Evolutionary conservation across 805 yeast genomes (phyloP).

Genomic region (Yarrowia osloensis): DNA sequence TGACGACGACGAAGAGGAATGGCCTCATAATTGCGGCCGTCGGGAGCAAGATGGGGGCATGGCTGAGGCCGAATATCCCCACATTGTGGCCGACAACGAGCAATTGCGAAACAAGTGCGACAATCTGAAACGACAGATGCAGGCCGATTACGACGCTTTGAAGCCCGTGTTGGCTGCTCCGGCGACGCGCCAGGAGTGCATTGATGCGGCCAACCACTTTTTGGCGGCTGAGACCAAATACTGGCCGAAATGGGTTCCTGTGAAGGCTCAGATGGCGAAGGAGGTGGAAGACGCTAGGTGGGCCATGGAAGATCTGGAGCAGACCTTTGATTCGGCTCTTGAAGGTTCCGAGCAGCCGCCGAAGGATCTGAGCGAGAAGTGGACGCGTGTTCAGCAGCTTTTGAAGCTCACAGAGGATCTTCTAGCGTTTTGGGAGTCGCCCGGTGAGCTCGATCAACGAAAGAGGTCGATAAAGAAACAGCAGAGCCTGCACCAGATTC

Average conservation of each 20-base stretch:
- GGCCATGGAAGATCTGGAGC: background rate
- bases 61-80: background rate
- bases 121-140: background rate
- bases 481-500: background rate
- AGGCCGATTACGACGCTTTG: background rate
- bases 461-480: background rate
- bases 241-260: background rate
- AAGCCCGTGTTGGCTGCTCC: background rate
- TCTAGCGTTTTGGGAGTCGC: too few species aligned
- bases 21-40: too few species aligned
- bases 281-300: background rate
- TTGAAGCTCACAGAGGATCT: background rate
- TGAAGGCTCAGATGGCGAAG: background rate
- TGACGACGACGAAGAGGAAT: background rate
- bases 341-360: too few species aligned
- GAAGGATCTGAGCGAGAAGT: too few species aligned
- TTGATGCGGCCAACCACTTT: background rate
- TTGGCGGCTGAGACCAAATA: too few species aligned
- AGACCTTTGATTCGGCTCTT: too few species aligned
- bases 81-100: background rate
- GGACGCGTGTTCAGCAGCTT: background rate
- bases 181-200: background rate
- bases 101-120: background rate
- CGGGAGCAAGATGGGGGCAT: background rate
- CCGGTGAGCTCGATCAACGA: too few species aligned